Percentiles rank a stretch among this genome's conserved stretches.
Conservation (phyloP, 1,139 yeast species). For the Hemisphaericaspora lyxosophila region DNA sequence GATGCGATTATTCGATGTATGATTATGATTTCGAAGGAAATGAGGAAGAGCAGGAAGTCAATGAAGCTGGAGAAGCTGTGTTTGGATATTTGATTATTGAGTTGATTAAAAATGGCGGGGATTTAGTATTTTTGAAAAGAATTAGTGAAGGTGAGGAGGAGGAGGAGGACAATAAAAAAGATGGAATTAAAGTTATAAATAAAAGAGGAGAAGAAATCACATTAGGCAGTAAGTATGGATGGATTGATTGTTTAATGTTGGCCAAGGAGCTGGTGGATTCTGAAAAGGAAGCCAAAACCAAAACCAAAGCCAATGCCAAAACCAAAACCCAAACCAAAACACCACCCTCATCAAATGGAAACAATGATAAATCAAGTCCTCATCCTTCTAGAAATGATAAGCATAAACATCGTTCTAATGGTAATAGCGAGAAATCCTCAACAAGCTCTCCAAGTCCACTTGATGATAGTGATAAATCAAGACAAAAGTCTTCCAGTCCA, state of each 20-base stretch:
- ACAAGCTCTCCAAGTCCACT: too few relatives aligned
- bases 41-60: constrained; percentile 43
- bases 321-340: too few relatives aligned
- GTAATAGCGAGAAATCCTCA: too few relatives aligned
- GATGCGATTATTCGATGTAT: constrained; percentile 69
- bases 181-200: constrained; percentile 40
- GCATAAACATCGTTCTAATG: too few relatives aligned
- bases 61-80: constrained; percentile 23
- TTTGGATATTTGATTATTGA: constrained; percentile 68
- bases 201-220: constrained; percentile 32
- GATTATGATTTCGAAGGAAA: constrained; percentile 64
- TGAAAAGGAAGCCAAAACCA: constrained; percentile 1
- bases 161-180: constrained; percentile 11
- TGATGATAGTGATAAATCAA: too few relatives aligned
- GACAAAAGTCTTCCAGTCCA: neutral
- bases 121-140: constrained; percentile 58
- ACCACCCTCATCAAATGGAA: too few relatives aligned
- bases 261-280: constrained; percentile 39
- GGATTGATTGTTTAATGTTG: constrained; percentile 48
- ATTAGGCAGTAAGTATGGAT: constrained; percentile 40
- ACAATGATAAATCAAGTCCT: too few relatives aligned
- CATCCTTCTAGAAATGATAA: too few relatives aligned
- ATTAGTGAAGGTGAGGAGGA: constrained; percentile 23
- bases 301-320: too few relatives aligned
- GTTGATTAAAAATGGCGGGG: constrained; percentile 54